These are phyloP conservation scores for Citrus maxima DNA, from an alignment of 345 rosid genomes.

Conservation along the genomic window DNA sequence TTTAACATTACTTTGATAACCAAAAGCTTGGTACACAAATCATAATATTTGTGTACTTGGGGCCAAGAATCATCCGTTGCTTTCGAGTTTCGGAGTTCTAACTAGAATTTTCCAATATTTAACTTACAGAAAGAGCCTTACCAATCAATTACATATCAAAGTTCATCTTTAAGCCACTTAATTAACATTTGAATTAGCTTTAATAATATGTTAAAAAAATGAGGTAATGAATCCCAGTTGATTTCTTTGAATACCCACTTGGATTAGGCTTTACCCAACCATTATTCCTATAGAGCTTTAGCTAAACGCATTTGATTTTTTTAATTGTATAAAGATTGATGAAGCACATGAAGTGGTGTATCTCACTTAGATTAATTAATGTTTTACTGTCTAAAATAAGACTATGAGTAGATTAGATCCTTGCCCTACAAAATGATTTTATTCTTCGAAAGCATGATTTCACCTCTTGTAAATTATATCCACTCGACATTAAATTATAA, in stretches of 20 bases:
- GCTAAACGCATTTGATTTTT: slow-evolving; percentile 18
- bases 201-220: slow-evolving; percentile 9
- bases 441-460: slow-evolving; percentile 24
- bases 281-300: slow-evolving; percentile 27
- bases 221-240: slow-evolving; percentile 13
- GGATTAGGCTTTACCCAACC: slow-evolving; percentile 26
- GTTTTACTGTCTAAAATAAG: background rate
- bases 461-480: background rate
- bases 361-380: slow-evolving; percentile 8
- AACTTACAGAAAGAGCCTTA: slow-evolving; percentile 9
- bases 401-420: slow-evolving; percentile 19
- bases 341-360: slow-evolving; percentile 42
- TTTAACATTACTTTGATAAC: background rate
- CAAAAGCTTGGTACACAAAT: slow-evolving; percentile 7
- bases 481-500: slow-evolving; percentile 9
- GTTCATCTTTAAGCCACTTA: background rate
- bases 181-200: slow-evolving; percentile 15
- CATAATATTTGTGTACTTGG: background rate
- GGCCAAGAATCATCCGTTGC: slow-evolving; percentile 9
- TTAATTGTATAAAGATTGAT: background rate
- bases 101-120: background rate
- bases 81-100: background rate
- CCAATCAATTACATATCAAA: slow-evolving; percentile 13
- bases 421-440: slow-evolving; percentile 36
- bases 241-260: slow-evolving; percentile 22